Conservation (phyloP, 2,329 filamentous ascomycete species). For the Fusarium luffae region DNA sequence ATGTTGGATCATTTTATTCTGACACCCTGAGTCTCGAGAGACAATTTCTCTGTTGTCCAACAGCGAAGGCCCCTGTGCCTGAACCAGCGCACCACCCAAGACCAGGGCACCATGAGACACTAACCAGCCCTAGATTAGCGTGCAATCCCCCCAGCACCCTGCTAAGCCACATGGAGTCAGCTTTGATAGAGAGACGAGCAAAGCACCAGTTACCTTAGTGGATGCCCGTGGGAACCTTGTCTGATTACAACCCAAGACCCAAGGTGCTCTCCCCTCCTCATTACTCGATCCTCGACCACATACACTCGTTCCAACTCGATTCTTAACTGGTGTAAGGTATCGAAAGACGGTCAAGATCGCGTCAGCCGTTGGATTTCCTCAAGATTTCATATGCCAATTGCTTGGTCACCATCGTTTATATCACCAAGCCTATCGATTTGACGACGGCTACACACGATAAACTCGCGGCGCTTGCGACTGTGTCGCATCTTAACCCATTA, state of each 20-base stretch:
- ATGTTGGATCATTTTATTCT: no score
- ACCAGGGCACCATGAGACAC: constrained; percentile 2
- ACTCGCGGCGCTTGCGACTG: constrained; percentile 18
- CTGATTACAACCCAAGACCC: constrained; percentile 31
- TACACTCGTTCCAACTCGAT: constrained; percentile 31
- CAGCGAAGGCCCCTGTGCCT: constrained; percentile 30
- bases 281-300: constrained; percentile 26
- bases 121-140: constrained; percentile 34
- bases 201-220: constrained; percentile 15
- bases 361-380: constrained; percentile 1
- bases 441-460: not conserved
- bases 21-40: no score
- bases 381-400: not conserved
- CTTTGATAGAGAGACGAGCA: constrained; percentile 29
- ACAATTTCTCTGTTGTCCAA: no score
- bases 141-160: constrained; percentile 22
- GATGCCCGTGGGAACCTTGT: constrained; percentile 6
- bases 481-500: constrained; percentile 20
- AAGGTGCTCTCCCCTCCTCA: constrained; percentile 30
- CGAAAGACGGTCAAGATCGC: constrained; percentile 13
- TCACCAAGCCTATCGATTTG: not conserved
- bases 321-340: constrained; percentile 3
- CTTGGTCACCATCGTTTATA: constrained; percentile 6
- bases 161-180: constrained; percentile 39
- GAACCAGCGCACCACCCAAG: constrained; percentile 23